Evolutionary conservation across 129 eudicot genomes (phyloP), one percentile per base, ranked within the genome.

Genomic region (Tanacetum coccineum): DNA sequence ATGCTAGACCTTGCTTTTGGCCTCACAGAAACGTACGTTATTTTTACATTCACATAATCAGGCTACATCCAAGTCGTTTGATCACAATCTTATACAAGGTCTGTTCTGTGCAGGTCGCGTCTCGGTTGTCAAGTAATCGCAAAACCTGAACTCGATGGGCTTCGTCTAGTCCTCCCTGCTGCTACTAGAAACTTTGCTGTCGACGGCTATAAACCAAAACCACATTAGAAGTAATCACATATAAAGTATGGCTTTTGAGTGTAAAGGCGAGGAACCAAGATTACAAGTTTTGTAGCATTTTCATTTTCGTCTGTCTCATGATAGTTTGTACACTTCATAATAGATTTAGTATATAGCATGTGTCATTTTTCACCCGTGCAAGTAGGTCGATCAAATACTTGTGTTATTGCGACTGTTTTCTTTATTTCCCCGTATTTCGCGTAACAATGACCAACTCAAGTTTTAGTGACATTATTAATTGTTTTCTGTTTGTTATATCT

Each of bases 1-100:
- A 91, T 91, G 98, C 68, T 91, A 62, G 98, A 91, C 77, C 98
- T 87, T 47, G 98, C 98, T 46, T 91, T 87, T 73, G 98, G 94
- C 69, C 91, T 87, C 59, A 87, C 88, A 44, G 96, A 91, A 67
- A 87, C 91, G 98, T 91, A 55, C 2, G 75, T 76, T 14, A 25
- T 55, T 48, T 72, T 5, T 45, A 19, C 19, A 12, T 12, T 32
- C 5, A 68, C 19, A 42, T 20, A 20, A 56, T 45, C 56, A n/a
- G 17, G 25, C 11, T 22, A 45, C 51, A 22, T 45, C 17, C 51
- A 47, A 12, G 13, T 58, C 18, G 18, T 59, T 25, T 59, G 18
- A 58, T 59, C 49, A 59, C 13, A 30, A 19, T 32, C 68, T 61
- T 14, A 30, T 70, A 48, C 18, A 30, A 2, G 51, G 26, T 30